Conservation (phyloP, 148 eudicot genomes). For the Spergularia marina region DNA sequence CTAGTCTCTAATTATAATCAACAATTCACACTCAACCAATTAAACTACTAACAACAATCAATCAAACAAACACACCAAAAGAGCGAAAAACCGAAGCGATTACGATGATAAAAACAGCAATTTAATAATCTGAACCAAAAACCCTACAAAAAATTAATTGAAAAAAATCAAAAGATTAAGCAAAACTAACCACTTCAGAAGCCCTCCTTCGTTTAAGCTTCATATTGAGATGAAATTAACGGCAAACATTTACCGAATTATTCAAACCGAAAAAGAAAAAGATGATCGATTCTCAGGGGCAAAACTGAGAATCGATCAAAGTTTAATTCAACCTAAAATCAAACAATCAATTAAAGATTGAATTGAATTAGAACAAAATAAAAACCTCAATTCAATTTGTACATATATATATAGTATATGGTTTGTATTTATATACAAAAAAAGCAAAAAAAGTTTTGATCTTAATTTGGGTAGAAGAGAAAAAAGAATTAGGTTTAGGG, state of each 20-base stretch:
- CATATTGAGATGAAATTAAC: slow-evolving; percentile 46
- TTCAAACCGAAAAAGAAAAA: background rate
- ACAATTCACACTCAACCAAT: too few species aligned
- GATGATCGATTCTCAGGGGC: slow-evolving; percentile 19
- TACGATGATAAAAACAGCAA: too few species aligned
- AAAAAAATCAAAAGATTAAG: background rate
- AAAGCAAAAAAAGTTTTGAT: slow-evolving; percentile 3
- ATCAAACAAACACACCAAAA: too few species aligned
- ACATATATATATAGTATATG: background rate
- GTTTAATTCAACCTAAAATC: too few species aligned
- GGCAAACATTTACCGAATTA: slow-evolving; percentile 39
- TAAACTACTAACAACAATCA: too few species aligned
- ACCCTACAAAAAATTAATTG: background rate
- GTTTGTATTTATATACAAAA: background rate
- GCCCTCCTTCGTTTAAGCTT: slow-evolving; percentile 77
- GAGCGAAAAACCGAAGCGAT: too few species aligned
- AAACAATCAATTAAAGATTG: background rate
- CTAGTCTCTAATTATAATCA: too few species aligned
- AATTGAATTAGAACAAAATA: slow-evolving; percentile 16
- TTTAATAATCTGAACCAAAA: background rate
- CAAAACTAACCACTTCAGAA: slow-evolving; percentile 63
- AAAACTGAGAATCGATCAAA: slow-evolving; percentile 19
- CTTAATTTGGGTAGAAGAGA: background rate
- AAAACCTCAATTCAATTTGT: background rate
- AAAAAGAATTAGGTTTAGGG: too few species aligned